Conservation (phyloP, 768 basidiomycete species). For the Rhodosporidiobolus odoratus region DNA sequence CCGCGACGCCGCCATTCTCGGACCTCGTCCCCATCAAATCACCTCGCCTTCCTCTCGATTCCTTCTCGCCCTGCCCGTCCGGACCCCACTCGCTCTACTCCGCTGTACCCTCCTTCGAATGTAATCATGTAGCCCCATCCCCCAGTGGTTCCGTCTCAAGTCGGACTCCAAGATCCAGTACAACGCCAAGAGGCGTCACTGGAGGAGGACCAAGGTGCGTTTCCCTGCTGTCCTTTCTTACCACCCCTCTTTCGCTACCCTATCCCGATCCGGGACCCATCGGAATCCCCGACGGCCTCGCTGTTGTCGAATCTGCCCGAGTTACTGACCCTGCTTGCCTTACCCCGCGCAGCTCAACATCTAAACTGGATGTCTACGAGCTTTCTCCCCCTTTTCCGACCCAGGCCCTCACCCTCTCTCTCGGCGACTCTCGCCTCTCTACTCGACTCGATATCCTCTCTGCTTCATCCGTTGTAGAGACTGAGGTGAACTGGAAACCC, state of each 20-base stretch:
- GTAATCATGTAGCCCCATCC: conserved; percentile 72
- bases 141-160: conserved; percentile 97
- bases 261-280: not conserved
- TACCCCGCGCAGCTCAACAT: conserved; percentile 3
- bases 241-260: not conserved
- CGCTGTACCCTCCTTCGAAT: not conserved
- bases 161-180: conserved; percentile 85
- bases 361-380: not conserved
- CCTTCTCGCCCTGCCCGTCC: no score
- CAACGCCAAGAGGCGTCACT: conserved; percentile 79
- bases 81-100: not conserved
- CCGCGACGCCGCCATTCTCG: no score
- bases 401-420: not conserved
- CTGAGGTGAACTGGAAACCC: no score
- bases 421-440: not conserved
- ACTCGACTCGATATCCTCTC: not conserved
- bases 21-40: no score
- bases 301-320: not conserved
- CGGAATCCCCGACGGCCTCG: not conserved
- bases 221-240: conserved; percentile 67
- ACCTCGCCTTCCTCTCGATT: no score
- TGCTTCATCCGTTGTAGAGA: no score
- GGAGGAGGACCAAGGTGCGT: conserved; percentile 98
- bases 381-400: not conserved
- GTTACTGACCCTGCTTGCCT: not conserved